Conservation (phyloP, 495 filamentous ascomycete genomes). For the Annulohypoxylon stygium region DNA sequence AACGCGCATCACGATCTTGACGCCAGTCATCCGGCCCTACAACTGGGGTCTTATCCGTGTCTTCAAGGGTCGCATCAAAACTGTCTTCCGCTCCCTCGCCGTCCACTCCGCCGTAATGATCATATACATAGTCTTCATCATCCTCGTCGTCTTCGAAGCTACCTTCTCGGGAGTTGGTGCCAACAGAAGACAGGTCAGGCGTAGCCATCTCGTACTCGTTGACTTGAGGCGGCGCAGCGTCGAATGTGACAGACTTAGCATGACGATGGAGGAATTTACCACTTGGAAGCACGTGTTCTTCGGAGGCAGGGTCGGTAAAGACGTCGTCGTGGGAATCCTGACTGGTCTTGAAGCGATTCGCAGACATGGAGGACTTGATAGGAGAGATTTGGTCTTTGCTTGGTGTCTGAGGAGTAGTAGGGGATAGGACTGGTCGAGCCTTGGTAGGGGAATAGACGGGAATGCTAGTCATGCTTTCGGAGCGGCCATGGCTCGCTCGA, state of each 20-base stretch:
- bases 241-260: slow-evolving; percentile 96
- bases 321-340: slow-evolving; percentile 81
- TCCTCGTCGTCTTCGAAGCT: slow-evolving; percentile 88
- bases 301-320: slow-evolving; percentile 70
- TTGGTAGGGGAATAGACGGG: slow-evolving; percentile 57
- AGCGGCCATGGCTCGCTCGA: slow-evolving; percentile 60
- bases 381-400: slow-evolving; percentile 83
- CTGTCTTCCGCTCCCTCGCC: slow-evolving; percentile 83
- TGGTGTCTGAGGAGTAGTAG: slow-evolving; percentile 66
- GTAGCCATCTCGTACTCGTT: slow-evolving; percentile 99
- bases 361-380: slow-evolving; percentile 84
- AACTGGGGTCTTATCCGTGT: slow-evolving; percentile 96
- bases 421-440: slow-evolving; percentile 47
- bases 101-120: slow-evolving; percentile 72
- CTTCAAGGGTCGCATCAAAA: slow-evolving; percentile 93
- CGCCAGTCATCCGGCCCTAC: slow-evolving; percentile 97
- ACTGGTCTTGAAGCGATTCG: slow-evolving; percentile 75
- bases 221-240: slow-evolving; percentile 90
- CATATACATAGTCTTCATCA: slow-evolving; percentile 70
- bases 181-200: slow-evolving; percentile 89
- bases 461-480: slow-evolving; percentile 64
- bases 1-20: slow-evolving; percentile 81
- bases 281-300: slow-evolving; percentile 66
- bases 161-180: slow-evolving; percentile 87
- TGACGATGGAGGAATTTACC: slow-evolving; percentile 78